phyloP scores from a whole-genome alignment of 495 filamentous ascomycete genomes.

The Neurospora pannonica region DNA sequence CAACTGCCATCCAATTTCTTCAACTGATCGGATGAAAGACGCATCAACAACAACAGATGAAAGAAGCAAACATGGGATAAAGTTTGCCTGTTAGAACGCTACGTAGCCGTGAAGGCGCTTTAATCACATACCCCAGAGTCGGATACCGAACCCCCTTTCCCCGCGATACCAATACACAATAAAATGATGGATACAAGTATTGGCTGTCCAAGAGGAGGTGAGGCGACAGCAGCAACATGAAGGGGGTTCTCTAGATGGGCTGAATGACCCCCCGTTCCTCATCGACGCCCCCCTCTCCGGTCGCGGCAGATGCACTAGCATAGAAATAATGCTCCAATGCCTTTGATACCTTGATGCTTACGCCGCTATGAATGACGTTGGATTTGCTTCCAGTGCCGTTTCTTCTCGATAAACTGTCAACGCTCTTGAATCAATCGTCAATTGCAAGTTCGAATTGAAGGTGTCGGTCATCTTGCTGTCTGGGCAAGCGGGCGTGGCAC shows the following conservation, averaged over 20 bases:
- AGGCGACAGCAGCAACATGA: not conserved
- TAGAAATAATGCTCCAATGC: not conserved
- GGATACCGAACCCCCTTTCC: not conserved
- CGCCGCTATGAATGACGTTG: not conserved
- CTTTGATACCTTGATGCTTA: not conserved
- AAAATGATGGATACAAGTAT: not conserved
- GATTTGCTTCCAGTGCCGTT: not conserved
- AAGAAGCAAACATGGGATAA: not conserved
- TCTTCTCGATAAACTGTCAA: not conserved
- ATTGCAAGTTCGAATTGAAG: not conserved
- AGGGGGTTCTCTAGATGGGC: not conserved
- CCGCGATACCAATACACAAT: not conserved
- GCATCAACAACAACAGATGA: not conserved
- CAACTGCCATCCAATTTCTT: not conserved
- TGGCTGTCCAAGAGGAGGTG: not conserved
- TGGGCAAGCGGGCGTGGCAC: not conserved
- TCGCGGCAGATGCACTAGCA: not conserved
- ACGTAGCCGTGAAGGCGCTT: not conserved
- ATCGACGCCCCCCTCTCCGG: not conserved
- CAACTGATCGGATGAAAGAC: not conserved
- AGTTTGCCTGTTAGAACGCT: not conserved
- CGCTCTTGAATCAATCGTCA: not conserved
- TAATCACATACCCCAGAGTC: not conserved
- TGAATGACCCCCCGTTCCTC: not conserved
- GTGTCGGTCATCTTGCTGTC: not conserved